Evolutionary conservation across 306 rosid species (phyloP).

Genomic region (Dryas drummondii): DNA sequence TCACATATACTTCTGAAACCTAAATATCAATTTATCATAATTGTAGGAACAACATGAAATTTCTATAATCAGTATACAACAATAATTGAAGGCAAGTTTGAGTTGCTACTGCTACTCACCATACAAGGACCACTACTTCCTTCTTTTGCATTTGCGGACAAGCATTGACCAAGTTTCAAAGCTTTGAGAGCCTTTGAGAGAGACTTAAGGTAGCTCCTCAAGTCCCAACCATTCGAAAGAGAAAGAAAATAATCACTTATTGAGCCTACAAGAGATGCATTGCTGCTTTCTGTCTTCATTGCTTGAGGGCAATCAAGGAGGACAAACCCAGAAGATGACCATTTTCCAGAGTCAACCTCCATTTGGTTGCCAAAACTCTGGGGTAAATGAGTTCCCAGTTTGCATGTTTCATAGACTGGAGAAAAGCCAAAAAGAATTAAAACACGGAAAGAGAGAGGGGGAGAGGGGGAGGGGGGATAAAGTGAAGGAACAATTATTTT

Average conservation of each 20-base stretch:
- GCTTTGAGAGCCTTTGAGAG: constrained; percentile 91
- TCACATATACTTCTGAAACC: neutral
- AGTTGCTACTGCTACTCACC: constrained; percentile 48
- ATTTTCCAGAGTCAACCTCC: constrained; percentile 84
- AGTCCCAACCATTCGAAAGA: constrained; percentile 95
- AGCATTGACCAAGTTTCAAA: constrained; percentile 73
- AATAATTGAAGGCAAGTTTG: neutral
- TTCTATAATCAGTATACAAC: neutral
- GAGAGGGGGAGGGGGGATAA: constrained; percentile 17
- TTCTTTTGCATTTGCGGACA: constrained; percentile 71
- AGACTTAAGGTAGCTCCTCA: constrained; percentile 91
- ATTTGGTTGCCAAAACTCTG: constrained; percentile 80
- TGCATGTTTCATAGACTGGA: constrained; percentile 95
- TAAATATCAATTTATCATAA: neutral
- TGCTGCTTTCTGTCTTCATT: constrained; percentile 91
- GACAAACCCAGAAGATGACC: constrained; percentile 76
- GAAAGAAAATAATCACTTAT: constrained; percentile 93
- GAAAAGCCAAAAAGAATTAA: constrained; percentile 11
- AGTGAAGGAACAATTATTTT: neutral
- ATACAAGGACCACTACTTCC: constrained; percentile 76
- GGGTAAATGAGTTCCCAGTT: constrained; percentile 92
- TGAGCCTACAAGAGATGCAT: constrained; percentile 94
- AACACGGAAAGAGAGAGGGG: constrained; percentile 3
- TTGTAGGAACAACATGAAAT: neutral
- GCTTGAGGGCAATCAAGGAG: constrained; percentile 97